phyloP scores from a whole-genome alignment of 2,329 filamentous ascomycete genomes.

The Leptographium galeiforme region DNA sequence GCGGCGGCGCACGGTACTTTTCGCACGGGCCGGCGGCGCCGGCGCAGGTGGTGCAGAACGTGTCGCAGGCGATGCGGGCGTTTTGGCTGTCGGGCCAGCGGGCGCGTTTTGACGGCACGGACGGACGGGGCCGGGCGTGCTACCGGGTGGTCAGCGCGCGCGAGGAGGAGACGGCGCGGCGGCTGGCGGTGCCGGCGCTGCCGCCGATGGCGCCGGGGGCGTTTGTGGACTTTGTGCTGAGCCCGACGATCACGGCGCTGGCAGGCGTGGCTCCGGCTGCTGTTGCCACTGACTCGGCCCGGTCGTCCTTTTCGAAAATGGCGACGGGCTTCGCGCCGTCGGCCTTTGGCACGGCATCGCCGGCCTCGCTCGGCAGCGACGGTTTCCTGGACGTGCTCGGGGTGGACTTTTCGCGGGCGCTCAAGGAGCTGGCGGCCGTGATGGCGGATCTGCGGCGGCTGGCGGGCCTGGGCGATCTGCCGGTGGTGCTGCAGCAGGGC shows the following conservation, averaged over 20 bases:
- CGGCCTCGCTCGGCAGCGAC: slow-evolving; percentile 60
- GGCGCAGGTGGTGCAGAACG: slow-evolving; percentile 85
- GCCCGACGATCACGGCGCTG: slow-evolving; percentile 80
- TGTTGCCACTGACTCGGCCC: neutral
- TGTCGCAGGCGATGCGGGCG: slow-evolving; percentile 82
- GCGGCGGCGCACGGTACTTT: slow-evolving; percentile 70
- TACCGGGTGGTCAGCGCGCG: slow-evolving; percentile 66
- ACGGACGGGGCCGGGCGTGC: slow-evolving; percentile 58
- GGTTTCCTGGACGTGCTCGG: slow-evolving; percentile 77
- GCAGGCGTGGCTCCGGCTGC: slow-evolving; percentile 42
- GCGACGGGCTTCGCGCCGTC: neutral
- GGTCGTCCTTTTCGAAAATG: neutral
- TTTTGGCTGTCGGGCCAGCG: slow-evolving; percentile 89
- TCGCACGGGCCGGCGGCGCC: slow-evolving; percentile 75
- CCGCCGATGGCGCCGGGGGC: slow-evolving; percentile 41
- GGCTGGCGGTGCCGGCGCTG: slow-evolving; percentile 37
- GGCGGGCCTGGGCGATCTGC: slow-evolving; percentile 67
- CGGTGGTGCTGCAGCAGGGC: slow-evolving; percentile 53
- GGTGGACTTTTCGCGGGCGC: slow-evolving; percentile 72
- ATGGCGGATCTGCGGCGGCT: slow-evolving; percentile 72
- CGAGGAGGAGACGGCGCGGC: slow-evolving; percentile 59
- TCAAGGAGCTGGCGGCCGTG: slow-evolving; percentile 70
- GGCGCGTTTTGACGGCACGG: slow-evolving; percentile 70
- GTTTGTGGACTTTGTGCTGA: slow-evolving; percentile 77
- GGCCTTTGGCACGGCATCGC: too few species aligned